Conservation (phyloP, 208 protist genomes). For the Trypanosoma grayi region DNA sequence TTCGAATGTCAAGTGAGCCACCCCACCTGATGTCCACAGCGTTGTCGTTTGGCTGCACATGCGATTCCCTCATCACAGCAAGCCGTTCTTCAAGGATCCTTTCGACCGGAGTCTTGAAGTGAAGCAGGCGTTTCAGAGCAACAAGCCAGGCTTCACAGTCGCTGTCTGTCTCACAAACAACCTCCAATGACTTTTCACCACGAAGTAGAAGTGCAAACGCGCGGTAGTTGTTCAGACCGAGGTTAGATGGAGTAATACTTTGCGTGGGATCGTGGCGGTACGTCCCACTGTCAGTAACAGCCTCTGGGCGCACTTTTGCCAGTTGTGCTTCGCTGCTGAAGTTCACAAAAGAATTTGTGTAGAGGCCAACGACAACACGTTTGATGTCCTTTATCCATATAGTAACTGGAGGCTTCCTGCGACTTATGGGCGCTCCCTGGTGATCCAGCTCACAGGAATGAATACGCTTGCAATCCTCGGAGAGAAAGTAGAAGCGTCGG, state of each 20-base stretch:
- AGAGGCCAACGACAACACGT: slow-evolving; percentile 78
- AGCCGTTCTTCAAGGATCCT: slow-evolving; percentile 45
- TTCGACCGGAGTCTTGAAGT: slow-evolving; percentile 64
- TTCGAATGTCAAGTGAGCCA: slow-evolving; percentile 75
- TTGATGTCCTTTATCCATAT: slow-evolving; percentile 85
- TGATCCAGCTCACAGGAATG: slow-evolving; percentile 88
- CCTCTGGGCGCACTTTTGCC: slow-evolving; percentile 60
- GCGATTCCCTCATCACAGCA: slow-evolving; percentile 7
- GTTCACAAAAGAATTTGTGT: slow-evolving; percentile 74
- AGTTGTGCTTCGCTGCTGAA: slow-evolving; percentile 77
- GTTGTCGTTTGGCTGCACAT: slow-evolving; percentile 12
- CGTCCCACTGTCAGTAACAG: slow-evolving; percentile 73
- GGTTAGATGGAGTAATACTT: slow-evolving; percentile 71
- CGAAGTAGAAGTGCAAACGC: slow-evolving; percentile 79
- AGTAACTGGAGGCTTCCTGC: slow-evolving; percentile 81
- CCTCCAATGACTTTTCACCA: slow-evolving; percentile 84
- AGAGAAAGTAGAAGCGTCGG: slow-evolving; percentile 87
- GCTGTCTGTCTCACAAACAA: slow-evolving; percentile 87
- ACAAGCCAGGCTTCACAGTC: slow-evolving; percentile 91
- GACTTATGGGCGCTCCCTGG: slow-evolving; percentile 70
- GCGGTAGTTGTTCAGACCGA: slow-evolving; percentile 85
- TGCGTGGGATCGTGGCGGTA: slow-evolving; percentile 76
- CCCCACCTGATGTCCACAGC: slow-evolving; percentile 69
- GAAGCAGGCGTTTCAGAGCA: slow-evolving; percentile 76
- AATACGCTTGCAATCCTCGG: slow-evolving; percentile 84